phyloP scores from a whole-genome alignment of 495 filamentous ascomycete genomes.

The Xylaria venustula region DNA sequence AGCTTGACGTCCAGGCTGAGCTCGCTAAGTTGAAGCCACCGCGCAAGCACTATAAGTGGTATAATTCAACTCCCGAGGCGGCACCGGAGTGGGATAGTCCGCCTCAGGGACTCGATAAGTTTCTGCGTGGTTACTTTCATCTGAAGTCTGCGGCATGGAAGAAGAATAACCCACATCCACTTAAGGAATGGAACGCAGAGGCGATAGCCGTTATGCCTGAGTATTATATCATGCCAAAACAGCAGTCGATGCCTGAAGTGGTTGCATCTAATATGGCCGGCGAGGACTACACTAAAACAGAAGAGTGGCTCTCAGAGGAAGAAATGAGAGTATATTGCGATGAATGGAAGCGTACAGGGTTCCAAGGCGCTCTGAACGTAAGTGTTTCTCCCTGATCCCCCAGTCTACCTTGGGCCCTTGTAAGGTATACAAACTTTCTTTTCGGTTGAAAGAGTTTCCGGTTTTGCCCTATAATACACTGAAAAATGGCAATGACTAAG shows the following conservation, averaged over 20 bases:
- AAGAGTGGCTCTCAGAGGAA: slow-evolving; percentile 53
- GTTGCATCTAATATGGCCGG: slow-evolving; percentile 51
- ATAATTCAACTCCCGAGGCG: slow-evolving; percentile 59
- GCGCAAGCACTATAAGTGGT: slow-evolving; percentile 69
- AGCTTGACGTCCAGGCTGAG: slow-evolving; percentile 52
- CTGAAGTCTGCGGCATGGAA: slow-evolving; percentile 64
- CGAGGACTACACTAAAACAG: slow-evolving; percentile 38
- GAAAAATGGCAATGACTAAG: not conserved
- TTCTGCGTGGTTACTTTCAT: slow-evolving; percentile 67
- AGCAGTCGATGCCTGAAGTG: slow-evolving; percentile 56
- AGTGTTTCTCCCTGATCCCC: not conserved
- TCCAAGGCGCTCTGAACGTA: slow-evolving; percentile 64
- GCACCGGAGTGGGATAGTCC: slow-evolving; percentile 59
- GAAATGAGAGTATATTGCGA: slow-evolving; percentile 59
- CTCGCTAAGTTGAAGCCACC: slow-evolving; percentile 51
- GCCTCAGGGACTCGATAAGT: slow-evolving; percentile 51
- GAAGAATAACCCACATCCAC: slow-evolving; percentile 50
- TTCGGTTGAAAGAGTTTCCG: no score
- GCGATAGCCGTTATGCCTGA: slow-evolving; percentile 59
- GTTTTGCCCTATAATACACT: no score
- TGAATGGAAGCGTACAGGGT: slow-evolving; percentile 65
- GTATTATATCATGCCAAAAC: slow-evolving; percentile 67
- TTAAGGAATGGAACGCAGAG: slow-evolving; percentile 54
- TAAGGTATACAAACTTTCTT: no score
- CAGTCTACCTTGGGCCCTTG: no score